Conservation (phyloP, 2,329 filamentous ascomycete genomes). For the Fusarium transvaalense region DNA sequence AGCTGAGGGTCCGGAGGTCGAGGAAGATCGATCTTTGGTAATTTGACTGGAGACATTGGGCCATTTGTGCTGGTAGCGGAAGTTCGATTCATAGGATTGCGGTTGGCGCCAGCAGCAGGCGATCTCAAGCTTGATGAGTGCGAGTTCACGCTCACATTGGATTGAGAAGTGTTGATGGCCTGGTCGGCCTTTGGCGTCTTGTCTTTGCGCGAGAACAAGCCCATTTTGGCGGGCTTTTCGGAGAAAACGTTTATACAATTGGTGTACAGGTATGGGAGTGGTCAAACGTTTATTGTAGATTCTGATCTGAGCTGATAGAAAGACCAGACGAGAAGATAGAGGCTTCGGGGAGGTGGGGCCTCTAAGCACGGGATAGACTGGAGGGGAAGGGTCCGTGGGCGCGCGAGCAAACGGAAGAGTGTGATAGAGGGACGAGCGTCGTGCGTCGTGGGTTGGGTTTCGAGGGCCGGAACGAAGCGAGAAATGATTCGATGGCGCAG, state of each 20-base stretch:
- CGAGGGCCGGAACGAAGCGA: constrained; percentile 43
- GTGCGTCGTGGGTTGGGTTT: constrained; percentile 38
- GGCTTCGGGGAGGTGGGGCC: constrained; percentile 43
- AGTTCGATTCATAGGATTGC: constrained; percentile 61
- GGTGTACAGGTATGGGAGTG: constrained; percentile 21
- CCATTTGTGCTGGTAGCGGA: constrained; percentile 64
- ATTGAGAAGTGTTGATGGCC: constrained; percentile 59
- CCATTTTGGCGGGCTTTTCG: constrained; percentile 58
- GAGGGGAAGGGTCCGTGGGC: constrained; percentile 43
- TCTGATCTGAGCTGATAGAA: constrained; percentile 42
- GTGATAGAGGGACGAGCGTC: constrained; percentile 42
- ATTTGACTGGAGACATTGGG: constrained; percentile 64
- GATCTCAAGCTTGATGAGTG: constrained; percentile 59
- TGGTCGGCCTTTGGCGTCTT: constrained; percentile 61
- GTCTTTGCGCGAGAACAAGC: constrained; percentile 68
- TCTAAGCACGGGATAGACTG: constrained; percentile 30
- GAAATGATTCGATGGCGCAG: constrained; percentile 38
- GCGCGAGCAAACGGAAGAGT: constrained; percentile 28
- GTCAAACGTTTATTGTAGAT: constrained; percentile 19
- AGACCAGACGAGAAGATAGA: constrained; percentile 38
- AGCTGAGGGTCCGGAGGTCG: constrained; percentile 87
- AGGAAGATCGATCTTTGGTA: constrained; percentile 84
- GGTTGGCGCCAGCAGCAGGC: constrained; percentile 37
- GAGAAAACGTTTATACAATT: constrained; percentile 14
- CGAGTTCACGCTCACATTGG: constrained; percentile 66